Evolutionary conservation across 2,329 filamentous ascomycete genomes (phyloP).

Genomic region (Aureobasidium sp.): DNA sequence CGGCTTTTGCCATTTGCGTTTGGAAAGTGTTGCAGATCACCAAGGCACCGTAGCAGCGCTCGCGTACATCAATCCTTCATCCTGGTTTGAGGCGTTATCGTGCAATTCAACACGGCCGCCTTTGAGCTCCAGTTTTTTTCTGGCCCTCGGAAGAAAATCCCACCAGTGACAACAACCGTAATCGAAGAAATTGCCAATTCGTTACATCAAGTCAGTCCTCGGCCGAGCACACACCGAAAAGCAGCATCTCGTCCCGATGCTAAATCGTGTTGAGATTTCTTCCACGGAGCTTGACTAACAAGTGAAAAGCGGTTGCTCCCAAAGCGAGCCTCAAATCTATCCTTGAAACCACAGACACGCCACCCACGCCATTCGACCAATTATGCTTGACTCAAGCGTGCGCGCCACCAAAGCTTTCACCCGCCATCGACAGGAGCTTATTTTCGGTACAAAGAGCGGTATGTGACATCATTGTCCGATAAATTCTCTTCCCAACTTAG

Average conservation of each 20-base stretch:
- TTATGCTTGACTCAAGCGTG: conserved; percentile 6
- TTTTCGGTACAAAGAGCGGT: background rate
- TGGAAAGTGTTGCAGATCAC: background rate
- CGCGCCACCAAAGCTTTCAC: conserved; percentile 10
- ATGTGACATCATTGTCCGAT: conserved; percentile 10
- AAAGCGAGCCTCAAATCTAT: background rate
- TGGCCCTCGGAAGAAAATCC: background rate
- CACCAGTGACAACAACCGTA: conserved; percentile 1
- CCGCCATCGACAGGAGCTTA: conserved; percentile 13
- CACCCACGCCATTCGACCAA: conserved; percentile 4
- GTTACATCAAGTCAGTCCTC: background rate
- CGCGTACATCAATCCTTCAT: conserved; percentile 2
- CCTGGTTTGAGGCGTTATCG: background rate
- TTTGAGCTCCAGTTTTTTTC: conserved; percentile 6
- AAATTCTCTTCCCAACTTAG: conserved; percentile 8
- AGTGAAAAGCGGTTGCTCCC: background rate
- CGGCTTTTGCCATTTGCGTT: background rate
- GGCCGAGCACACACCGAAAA: conserved; percentile 7
- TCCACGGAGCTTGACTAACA: conserved; percentile 11
- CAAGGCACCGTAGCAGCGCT: background rate
- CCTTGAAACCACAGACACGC: conserved; percentile 8
- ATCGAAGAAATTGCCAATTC: conserved; percentile 11
- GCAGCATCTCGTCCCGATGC: conserved; percentile 2
- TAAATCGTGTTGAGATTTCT: background rate
- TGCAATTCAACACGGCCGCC: background rate